A percentile compares a stretch with the other conserved stretches of the same genome.
Conservation (phyloP, 2,329 filamentous ascomycete species). For the Alternaria sp. region DNA sequence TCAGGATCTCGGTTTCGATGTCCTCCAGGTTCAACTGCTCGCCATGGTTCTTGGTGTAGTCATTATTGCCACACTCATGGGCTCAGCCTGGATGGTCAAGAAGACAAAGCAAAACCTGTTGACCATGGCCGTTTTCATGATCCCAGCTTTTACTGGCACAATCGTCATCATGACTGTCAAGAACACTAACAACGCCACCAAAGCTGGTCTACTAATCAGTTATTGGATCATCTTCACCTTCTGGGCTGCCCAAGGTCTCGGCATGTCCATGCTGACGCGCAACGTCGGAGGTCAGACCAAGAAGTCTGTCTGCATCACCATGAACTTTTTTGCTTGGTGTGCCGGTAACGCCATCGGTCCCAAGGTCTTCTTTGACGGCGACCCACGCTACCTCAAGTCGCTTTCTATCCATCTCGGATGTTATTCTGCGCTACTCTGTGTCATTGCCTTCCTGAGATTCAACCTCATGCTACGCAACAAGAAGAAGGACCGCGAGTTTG, state of each 20-base stretch:
- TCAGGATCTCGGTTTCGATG: slow-evolving; percentile 69
- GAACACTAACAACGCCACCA: slow-evolving; percentile 64
- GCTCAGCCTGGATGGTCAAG: slow-evolving; percentile 72
- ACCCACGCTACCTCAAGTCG: slow-evolving; percentile 74
- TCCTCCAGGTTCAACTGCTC: slow-evolving; percentile 74
- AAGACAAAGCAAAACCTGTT: slow-evolving; percentile 73
- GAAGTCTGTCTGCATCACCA: slow-evolving; percentile 71
- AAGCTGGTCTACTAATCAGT: slow-evolving; percentile 72
- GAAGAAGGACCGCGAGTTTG: slow-evolving; percentile 59
- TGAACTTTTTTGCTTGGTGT: slow-evolving; percentile 75
- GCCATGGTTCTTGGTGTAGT: slow-evolving; percentile 78
- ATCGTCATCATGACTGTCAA: slow-evolving; percentile 74
- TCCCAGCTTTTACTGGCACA: slow-evolving; percentile 75
- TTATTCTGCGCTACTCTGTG: slow-evolving; percentile 67
- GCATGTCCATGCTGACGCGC: slow-evolving; percentile 71
- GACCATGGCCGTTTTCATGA: slow-evolving; percentile 70
- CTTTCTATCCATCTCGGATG: slow-evolving; percentile 75
- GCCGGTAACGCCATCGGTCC: slow-evolving; percentile 71
- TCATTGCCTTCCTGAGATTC: slow-evolving; percentile 66
- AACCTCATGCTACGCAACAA: slow-evolving; percentile 67
- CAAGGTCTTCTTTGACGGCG: slow-evolving; percentile 54
- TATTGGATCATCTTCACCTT: slow-evolving; percentile 82
- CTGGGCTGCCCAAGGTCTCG: slow-evolving; percentile 75
- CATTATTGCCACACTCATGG: slow-evolving; percentile 74
- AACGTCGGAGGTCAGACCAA: slow-evolving; percentile 79